Conservation (phyloP, 768 basidiomycete genomes). For the Fistulinella prunicolor region DNA sequence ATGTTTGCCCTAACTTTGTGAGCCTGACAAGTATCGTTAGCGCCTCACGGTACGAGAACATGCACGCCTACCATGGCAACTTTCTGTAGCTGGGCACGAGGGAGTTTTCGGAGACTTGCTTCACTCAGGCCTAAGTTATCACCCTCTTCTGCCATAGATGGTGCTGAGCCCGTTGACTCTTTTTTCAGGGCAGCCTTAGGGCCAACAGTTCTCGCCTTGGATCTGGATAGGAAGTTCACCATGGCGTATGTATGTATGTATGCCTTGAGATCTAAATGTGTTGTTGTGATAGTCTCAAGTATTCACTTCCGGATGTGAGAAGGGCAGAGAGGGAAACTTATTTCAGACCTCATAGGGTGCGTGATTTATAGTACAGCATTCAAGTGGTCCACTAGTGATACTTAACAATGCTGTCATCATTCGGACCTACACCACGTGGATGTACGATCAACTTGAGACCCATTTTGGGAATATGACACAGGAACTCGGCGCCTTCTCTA, state of each 20-base stretch:
- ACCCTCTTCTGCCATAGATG: too few relatives aligned
- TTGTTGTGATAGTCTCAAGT: not conserved
- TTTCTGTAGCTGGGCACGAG: constrained; percentile 27
- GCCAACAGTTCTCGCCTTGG: constrained; percentile 5
- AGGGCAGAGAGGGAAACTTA: not conserved
- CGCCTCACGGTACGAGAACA: too few relatives aligned
- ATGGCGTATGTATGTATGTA: not conserved
- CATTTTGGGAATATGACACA: too few relatives aligned
- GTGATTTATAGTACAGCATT: constrained; percentile 8
- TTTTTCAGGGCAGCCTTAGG: too few relatives aligned
- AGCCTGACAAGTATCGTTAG: constrained; percentile 13
- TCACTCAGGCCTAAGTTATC: constrained; percentile 8
- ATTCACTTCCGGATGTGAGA: not conserved
- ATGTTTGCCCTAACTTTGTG: constrained; percentile 22
- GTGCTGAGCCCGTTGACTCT: too few relatives aligned
- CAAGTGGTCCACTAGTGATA: too few relatives aligned
- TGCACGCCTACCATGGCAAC: constrained; percentile 22
- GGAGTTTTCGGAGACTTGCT: constrained; percentile 19
- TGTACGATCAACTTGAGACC: constrained; percentile 4
- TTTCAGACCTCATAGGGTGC: not conserved
- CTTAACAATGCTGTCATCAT: too few relatives aligned
- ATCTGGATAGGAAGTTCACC: constrained; percentile 8
- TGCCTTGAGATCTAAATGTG: not conserved
- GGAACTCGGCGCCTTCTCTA: too few relatives aligned
- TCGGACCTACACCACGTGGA: constrained; percentile 17